Conservation (phyloP, 139 green algal species). For the Asterochloris sp. region DNA sequence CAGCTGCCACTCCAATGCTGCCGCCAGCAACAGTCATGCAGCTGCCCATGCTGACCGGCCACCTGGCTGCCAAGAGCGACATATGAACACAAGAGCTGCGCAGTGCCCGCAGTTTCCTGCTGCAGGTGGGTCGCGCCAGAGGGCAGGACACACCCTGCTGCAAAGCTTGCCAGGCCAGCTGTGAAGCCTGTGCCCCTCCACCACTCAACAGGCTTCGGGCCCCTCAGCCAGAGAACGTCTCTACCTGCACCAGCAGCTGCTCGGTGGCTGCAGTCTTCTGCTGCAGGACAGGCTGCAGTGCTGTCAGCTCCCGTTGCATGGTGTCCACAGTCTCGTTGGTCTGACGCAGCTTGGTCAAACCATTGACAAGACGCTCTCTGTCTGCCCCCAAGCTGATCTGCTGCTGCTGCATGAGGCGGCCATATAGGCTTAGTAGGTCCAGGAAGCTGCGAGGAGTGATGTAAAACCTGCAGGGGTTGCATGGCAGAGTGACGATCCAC, state of each 20-base stretch:
- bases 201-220: too few relatives aligned
- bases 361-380: conserved; percentile 60
- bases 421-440: conserved; percentile 89
- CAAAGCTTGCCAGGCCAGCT: too few relatives aligned
- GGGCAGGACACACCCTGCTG: too few relatives aligned
- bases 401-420: conserved; percentile 38
- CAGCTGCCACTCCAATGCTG: too few relatives aligned
- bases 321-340: conserved; percentile 73
- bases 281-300: conserved; percentile 71
- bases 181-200: too few relatives aligned
- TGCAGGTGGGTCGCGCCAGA: too few relatives aligned
- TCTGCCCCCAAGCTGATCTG: neutral
- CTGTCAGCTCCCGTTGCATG: conserved; percentile 75
- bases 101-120: too few relatives aligned
- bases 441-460: conserved; percentile 88
- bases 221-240: too few relatives aligned
- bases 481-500: neutral
- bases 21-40: too few relatives aligned
- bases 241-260: conserved; percentile 18
- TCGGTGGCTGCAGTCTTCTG: conserved; percentile 62
- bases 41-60: too few relatives aligned
- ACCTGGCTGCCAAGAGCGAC: too few relatives aligned
- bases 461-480: conserved; percentile 54
- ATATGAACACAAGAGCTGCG: too few relatives aligned
- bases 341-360: conserved; percentile 77